Evolutionary conservation across 768 basidiomycete species (phyloP), one percentile per base, ranked within the genome.

Genomic region (Galerina marginata): DNA sequence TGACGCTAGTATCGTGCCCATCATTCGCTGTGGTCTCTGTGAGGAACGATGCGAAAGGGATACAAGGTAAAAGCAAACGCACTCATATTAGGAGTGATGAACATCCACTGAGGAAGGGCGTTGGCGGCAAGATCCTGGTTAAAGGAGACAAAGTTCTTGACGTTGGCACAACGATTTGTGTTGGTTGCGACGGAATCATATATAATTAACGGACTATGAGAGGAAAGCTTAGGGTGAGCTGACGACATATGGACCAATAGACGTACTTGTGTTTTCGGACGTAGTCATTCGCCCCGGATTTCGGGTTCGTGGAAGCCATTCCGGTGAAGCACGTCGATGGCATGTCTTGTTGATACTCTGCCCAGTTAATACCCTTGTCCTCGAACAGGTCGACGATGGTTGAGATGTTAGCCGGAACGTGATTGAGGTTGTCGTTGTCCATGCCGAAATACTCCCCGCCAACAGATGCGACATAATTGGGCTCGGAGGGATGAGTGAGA

Each of bases 61-160:
- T 50, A 20, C 51, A 66, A 43, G 45, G 42, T 44, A 46, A 5
- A 20, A 60, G 37, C 12, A 39, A 26, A 44, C 59, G 25, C 23
- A 71, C 72, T 64, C 64, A 86, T 74, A 68, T 89, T 89, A 12
- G 88, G 88, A 1, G 88, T 88, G 54, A 89, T 75, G 62, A 85
- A 88, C 9, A 77, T 63, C 84, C 86, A 89, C 56, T 88, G 86
- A 10, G 86, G 81, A 43, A 89, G 69, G 2, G 73, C 74, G 48
- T 79, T 70, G 10, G 79, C 79, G 23, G 77, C 78, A 12, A 87
- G 71, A 63, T 89, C 88, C 25, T 75, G 72, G 7, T 83, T 81
- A 61, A 89, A 86, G 67, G 88, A 79, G 58, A 87, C 87, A 68
- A 87, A 88, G 70, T 86, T 88, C 37, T 87, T 79, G 52, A 82